phyloP scores from a whole-genome alignment of 163 green algal genomes.

The Volvox carteri region DNA sequence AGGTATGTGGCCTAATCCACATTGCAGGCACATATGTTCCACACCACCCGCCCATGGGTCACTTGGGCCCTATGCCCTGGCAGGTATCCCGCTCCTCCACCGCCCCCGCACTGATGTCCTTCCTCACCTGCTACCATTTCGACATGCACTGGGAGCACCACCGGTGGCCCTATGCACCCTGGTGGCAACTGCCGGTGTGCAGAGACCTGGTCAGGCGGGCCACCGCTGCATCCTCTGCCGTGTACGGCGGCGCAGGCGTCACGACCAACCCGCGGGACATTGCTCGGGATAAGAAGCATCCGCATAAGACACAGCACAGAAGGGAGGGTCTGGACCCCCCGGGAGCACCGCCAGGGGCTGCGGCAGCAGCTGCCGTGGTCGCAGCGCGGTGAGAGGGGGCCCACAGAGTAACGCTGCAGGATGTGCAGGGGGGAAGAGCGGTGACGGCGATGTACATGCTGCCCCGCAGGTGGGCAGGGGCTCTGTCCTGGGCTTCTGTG shows the following conservation, averaged over 20 bases:
- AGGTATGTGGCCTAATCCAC: too few species aligned
- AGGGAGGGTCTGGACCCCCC: neutral
- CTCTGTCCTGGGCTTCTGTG: too few species aligned
- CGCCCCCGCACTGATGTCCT: constrained; percentile 40
- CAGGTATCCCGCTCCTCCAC: constrained; percentile 56
- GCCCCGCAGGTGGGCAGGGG: too few species aligned
- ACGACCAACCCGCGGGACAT: neutral
- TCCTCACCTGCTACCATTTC: constrained; percentile 64
- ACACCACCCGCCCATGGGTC: constrained; percentile 55
- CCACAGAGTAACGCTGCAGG: too few species aligned
- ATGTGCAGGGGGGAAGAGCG: too few species aligned
- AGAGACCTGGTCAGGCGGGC: neutral
- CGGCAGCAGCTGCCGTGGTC: neutral
- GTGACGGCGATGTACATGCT: too few species aligned
- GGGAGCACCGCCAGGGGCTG: neutral
- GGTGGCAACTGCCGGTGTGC: constrained; percentile 61
- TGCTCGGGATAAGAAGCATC: neutral
- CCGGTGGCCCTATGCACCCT: constrained; percentile 73
- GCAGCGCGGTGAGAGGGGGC: neutral
- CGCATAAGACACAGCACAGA: neutral
- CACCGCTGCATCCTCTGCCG: neutral
- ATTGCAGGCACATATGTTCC: constrained; percentile 72
- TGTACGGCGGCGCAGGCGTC: neutral
- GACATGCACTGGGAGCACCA: constrained; percentile 67
- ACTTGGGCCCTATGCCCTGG: constrained; percentile 64